Conservation (phyloP, 352 stramenopile species). For the Elongisporangium undulatum region DNA sequence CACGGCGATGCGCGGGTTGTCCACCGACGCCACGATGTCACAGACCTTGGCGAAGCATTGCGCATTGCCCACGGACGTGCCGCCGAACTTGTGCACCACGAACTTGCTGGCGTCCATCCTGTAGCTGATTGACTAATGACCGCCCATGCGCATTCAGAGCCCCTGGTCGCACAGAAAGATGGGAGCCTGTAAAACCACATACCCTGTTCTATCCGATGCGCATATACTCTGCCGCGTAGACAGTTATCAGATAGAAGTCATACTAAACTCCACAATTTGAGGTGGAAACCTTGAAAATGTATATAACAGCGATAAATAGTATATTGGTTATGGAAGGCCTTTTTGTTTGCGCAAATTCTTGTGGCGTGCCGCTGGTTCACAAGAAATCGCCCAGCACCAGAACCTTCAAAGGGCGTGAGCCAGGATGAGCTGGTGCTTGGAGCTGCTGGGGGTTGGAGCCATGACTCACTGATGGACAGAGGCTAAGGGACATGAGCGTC, state of each 20-base stretch:
- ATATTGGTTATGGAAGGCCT: neutral
- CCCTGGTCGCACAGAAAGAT: neutral
- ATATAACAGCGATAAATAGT: neutral
- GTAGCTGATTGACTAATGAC: slow-evolving; percentile 2
- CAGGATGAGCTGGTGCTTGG: neutral
- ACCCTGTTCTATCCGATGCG: neutral
- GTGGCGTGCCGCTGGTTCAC: neutral
- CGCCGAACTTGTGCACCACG: slow-evolving; percentile 98
- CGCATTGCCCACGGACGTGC: slow-evolving; percentile 92
- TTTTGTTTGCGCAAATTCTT: neutral
- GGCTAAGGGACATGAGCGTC: too few species aligned
- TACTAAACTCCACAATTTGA: neutral
- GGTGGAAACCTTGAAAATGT: neutral
- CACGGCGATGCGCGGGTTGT: slow-evolving; percentile 58
- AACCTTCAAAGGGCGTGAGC: neutral
- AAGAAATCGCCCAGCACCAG: neutral
- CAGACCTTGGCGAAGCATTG: slow-evolving; percentile 87
- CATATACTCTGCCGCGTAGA: neutral
- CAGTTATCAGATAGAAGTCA: neutral
- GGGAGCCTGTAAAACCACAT: neutral
- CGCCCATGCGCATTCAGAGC: too few species aligned
- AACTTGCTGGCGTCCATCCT: slow-evolving; percentile 53
- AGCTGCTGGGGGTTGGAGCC: neutral
- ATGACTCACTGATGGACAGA: too few species aligned
- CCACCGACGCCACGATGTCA: slow-evolving; percentile 55